Conservation (phyloP, 345 rosid genomes). For the Citrus sinensis region DNA sequence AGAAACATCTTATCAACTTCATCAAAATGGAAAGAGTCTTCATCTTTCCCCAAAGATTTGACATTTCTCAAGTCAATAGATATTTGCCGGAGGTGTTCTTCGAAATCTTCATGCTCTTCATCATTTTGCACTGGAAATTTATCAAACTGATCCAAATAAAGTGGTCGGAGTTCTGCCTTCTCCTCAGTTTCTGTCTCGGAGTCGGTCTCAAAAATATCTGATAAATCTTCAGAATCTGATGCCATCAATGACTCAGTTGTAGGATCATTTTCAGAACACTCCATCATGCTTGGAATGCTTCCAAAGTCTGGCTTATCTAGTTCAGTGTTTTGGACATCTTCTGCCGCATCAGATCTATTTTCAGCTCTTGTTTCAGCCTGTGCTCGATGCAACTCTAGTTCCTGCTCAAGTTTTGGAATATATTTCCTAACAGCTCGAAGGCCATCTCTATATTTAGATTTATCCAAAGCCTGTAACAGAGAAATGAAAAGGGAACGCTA, state of each 20-base stretch:
- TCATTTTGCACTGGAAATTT: constrained; percentile 52
- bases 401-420: constrained; percentile 87
- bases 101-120: constrained; percentile 48
- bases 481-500: not conserved
- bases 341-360: constrained; percentile 13
- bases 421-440: constrained; percentile 71
- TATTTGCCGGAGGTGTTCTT: constrained; percentile 43
- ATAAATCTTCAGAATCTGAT: constrained; percentile 73
- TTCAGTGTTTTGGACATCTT: constrained; percentile 19
- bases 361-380: constrained; percentile 38
- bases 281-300: constrained; percentile 27
- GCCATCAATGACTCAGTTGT: constrained; percentile 31
- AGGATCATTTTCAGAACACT: constrained; percentile 41
- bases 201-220: constrained; percentile 86
- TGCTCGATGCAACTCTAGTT: constrained; percentile 66
- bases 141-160: constrained; percentile 68
- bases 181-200: constrained; percentile 53
- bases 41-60: constrained; percentile 23
- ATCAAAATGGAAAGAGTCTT: constrained; percentile 53
- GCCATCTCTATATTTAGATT: constrained; percentile 73
- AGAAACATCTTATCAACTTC: constrained; percentile 85
- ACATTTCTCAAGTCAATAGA: constrained; percentile 27
- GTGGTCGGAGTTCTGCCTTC: constrained; percentile 36
- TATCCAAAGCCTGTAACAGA: constrained; percentile 65
- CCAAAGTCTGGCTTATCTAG: not conserved